These are phyloP conservation scores for Aurantiochytrium sp. DNA, from an alignment of 108 stramenopile genomes.

Conservation along the genomic window DNA sequence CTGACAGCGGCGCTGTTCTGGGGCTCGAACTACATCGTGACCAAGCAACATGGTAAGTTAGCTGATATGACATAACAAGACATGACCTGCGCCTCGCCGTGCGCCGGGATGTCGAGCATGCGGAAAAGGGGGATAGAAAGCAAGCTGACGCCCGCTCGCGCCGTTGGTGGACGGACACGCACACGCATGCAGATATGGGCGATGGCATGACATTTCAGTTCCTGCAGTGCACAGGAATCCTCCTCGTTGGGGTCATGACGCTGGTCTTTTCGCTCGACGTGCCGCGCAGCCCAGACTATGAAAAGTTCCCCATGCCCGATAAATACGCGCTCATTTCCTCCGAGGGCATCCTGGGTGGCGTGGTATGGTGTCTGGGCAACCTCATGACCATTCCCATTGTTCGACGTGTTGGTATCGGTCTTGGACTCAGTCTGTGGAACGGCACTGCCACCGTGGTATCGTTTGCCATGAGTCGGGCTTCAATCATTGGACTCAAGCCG, in stretches of 20 bases:
- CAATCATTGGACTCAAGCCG: not conserved
- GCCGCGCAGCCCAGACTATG: not conserved
- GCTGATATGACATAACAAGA: not conserved
- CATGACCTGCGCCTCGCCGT: not conserved
- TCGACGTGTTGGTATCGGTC: not conserved
- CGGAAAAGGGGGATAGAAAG: not conserved
- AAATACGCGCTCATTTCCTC: not conserved
- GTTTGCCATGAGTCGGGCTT: not conserved
- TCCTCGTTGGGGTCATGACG: not conserved
- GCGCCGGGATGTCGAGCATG: not conserved
- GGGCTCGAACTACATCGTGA: not conserved
- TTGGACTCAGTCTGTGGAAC: not conserved
- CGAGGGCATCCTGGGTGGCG: not conserved
- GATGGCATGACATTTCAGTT: slow-evolving; percentile 12
- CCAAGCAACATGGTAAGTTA: not conserved
- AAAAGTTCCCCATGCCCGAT: not conserved
- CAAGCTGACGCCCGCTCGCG: too few species aligned
- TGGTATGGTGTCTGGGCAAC: not conserved
- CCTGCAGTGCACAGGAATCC: not conserved
- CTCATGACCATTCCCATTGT: slow-evolving; percentile 10
- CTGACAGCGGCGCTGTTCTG: not conserved
- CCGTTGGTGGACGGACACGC: not conserved
- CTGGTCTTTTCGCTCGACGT: not conserved
- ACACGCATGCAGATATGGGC: not conserved
- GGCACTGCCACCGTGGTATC: not conserved